phyloP scores from a whole-genome alignment of 768 basidiomycete species.

The Sporobolomyces phaffii region DNA sequence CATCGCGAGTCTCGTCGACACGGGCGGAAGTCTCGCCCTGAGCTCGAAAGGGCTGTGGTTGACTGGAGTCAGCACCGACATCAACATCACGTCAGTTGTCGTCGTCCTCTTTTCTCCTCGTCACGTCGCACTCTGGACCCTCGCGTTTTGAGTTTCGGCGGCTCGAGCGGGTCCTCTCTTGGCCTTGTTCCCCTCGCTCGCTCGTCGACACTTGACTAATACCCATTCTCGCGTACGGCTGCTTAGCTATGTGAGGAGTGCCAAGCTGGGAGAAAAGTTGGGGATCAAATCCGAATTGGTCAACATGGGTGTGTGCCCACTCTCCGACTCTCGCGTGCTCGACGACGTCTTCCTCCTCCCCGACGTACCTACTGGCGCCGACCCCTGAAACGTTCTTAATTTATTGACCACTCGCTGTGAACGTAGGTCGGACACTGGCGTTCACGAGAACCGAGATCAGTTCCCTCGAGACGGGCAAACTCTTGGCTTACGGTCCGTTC shows the following conservation, averaged over 20 bases:
- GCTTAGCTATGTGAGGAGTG: constrained; percentile 37
- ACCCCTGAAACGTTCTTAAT: too few species aligned
- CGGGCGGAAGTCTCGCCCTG: constrained; percentile 38
- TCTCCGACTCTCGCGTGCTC: too few species aligned
- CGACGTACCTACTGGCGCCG: too few species aligned
- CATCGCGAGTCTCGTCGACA: constrained; percentile 39
- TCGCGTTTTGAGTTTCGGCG: too few species aligned
- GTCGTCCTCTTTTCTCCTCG: too few species aligned
- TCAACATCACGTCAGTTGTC: constrained; percentile 21
- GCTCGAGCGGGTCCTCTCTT: too few species aligned
- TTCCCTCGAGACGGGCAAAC: constrained; percentile 28
- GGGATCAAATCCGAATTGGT: constrained; percentile 29
- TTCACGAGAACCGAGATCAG: constrained; percentile 36
- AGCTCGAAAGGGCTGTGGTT: constrained; percentile 35
- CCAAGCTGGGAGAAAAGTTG: constrained; percentile 30
- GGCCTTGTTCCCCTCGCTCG: too few species aligned
- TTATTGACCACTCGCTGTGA: too few species aligned
- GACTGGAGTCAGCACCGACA: constrained; percentile 31
- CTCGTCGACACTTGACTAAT: too few species aligned
- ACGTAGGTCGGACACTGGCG: constrained; percentile 39
- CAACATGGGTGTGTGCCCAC: constrained; percentile 18
- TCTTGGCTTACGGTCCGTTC: constrained; percentile 33
- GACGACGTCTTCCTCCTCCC: not conserved
- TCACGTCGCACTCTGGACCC: too few species aligned
- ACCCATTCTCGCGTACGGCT: too few species aligned